Evolutionary conservation across 148 eudicot genomes (phyloP), one percentile per base, ranked within the genome.

Genomic region (Chenopodium album): DNA sequence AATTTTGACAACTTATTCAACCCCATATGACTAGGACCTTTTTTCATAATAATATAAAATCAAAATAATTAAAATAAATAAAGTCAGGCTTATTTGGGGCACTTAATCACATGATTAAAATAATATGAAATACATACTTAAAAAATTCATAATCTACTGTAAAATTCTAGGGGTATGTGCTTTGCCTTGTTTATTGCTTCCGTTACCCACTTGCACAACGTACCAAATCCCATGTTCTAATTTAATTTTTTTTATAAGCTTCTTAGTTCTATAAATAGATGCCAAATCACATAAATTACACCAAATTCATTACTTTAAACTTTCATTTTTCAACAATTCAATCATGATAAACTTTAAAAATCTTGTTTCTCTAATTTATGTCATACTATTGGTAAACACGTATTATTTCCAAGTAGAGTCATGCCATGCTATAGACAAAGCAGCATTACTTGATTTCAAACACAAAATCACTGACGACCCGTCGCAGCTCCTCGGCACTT

Each of bases 381-480:
- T 82, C 63, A 28, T 77, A 4, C 9, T 78, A 56, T 68, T 75
- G 52, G 14, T 11, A 1, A 29, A 26, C 63, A 13, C 41, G 16
- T 65, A 88, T 19, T 56, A 1, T 3, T 4, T 69, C 22, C 14
- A 47, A 13, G 12, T 82, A 4, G 32, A 82, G 60, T 82, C 90
- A 0, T 94, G 98, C 73, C 84, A 91, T 78, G 47, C 82, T 54
- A 20, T 82, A 0, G 98, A 94, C 87, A 82, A 86, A 81, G 77
- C 86, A 64, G 90, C 98, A 3, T 83, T 93, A 12, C 91, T 92
- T 12, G 76, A 85, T 47, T 75, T 90, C 82, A 93, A 92, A 71
- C 78, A 73, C 23, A 79, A 59, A 67, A 89, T 93, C 91, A 89
- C 90, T 54, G 74, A 74, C 9, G 97, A 93, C 80, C 95, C 95